Evolutionary conservation across 2,329 filamentous ascomycete species (phyloP).

Genomic region (Cladosporium colombiae): DNA sequence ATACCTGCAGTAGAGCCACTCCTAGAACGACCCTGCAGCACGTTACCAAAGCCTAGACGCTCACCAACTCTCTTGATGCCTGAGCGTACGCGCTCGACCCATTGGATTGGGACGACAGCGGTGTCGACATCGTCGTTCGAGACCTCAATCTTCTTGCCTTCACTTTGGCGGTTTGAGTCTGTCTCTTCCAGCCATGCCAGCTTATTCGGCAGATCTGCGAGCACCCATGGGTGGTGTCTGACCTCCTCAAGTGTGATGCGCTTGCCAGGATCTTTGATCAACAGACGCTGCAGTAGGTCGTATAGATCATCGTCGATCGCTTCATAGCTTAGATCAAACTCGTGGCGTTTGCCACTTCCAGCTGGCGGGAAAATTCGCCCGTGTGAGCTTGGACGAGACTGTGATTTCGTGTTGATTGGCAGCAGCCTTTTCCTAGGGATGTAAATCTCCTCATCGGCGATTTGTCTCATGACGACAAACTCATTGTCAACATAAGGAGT

Average conservation of each 20-base stretch:
- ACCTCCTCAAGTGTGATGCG: constrained; percentile 89
- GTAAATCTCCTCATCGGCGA: constrained; percentile 89
- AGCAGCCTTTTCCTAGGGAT: constrained; percentile 81
- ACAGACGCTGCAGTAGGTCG: constrained; percentile 75
- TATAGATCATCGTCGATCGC: constrained; percentile 76
- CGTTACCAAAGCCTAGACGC: constrained; percentile 42
- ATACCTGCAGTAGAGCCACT: constrained; percentile 43
- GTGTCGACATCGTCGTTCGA: constrained; percentile 86
- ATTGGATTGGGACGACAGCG: constrained; percentile 85
- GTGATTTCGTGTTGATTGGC: constrained; percentile 58
- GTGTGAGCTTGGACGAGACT: constrained; percentile 48
- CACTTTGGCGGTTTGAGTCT: constrained; percentile 74
- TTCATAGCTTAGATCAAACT: constrained; percentile 81
- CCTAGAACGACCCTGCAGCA: constrained; percentile 48
- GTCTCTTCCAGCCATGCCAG: constrained; percentile 90
- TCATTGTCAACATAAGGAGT: constrained; percentile 93
- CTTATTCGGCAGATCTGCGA: constrained; percentile 73
- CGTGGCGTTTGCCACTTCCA: constrained; percentile 69
- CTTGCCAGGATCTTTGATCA: constrained; percentile 85
- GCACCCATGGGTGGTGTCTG: constrained; percentile 90
- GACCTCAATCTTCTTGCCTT: constrained; percentile 86
- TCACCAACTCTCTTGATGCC: constrained; percentile 63
- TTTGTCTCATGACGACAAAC: constrained; percentile 86
- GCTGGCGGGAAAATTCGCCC: constrained; percentile 45
- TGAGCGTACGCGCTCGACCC: constrained; percentile 81